Percentiles rank a stretch among this genome's conserved stretches.
phyloP scores from a whole-genome alignment of 2,329 filamentous ascomycete species.

The Fusarium graminum region DNA sequence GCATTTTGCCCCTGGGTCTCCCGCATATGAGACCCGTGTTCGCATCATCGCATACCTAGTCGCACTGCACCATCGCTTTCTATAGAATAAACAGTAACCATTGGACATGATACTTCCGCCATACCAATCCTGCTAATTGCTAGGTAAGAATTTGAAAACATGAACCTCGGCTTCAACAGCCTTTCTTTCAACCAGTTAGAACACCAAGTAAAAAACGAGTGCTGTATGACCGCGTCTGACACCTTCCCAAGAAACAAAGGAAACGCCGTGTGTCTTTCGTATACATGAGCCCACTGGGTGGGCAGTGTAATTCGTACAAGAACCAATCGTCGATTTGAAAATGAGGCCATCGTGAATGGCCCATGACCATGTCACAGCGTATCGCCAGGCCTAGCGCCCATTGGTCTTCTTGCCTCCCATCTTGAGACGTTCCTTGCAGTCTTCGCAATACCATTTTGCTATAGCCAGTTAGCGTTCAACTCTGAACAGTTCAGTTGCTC shows the following conservation, averaged over 20 bases:
- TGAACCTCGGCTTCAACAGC: conserved; percentile 1
- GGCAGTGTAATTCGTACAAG: conserved; percentile 28
- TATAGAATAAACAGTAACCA: conserved; percentile 25
- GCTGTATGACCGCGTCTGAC: conserved; percentile 32
- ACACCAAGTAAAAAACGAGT: conserved; percentile 29
- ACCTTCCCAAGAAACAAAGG: conserved; percentile 34
- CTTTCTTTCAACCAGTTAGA: conserved; percentile 13
- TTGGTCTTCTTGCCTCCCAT: conserved; percentile 66
- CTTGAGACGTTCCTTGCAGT: conserved; percentile 77
- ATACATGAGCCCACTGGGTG: conserved; percentile 37
- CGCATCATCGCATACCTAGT: conserved; percentile 14
- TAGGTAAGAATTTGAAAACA: conserved; percentile 15
- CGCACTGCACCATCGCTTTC: conserved; percentile 28
- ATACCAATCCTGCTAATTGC: conserved; percentile 12
- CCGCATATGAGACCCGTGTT: conserved; percentile 13
- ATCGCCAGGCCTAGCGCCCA: conserved; percentile 56
- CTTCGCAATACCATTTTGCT: conserved; percentile 88
- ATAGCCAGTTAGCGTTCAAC: conserved; percentile 49
- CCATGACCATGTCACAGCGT: conserved; percentile 21
- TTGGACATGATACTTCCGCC: conserved; percentile 13
- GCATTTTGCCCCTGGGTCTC: conserved; percentile 34
- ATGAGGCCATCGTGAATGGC: conserved; percentile 37
- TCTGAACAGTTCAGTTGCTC: not conserved
- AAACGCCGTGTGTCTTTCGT: conserved; percentile 45
- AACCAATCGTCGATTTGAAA: conserved; percentile 29